phyloP scores from a whole-genome alignment of 164 flowering plant species.

The Piper betle region DNA sequence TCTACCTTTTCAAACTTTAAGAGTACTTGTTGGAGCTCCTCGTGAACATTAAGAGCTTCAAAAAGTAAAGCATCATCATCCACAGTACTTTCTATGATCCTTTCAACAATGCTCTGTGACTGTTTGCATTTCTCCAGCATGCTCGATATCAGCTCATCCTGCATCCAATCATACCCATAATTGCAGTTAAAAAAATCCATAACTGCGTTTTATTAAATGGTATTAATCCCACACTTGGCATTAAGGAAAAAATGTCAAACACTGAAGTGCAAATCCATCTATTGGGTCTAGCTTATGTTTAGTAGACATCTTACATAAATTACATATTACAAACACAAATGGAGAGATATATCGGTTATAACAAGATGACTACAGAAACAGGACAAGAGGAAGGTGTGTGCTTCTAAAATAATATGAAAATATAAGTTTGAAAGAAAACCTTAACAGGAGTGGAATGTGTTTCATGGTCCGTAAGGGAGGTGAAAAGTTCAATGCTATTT shows the following conservation, averaged over 20 bases:
- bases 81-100: slow-evolving; percentile 52
- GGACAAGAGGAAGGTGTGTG: too few species aligned
- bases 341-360: too few species aligned
- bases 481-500: slow-evolving; percentile 64
- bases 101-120: slow-evolving; percentile 47
- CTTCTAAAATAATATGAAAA: too few species aligned
- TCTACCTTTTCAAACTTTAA: slow-evolving; percentile 26
- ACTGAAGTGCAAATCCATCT: too few species aligned
- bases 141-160: slow-evolving; percentile 68
- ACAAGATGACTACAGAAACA: too few species aligned
- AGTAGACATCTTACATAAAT: too few species aligned
- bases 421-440: slow-evolving; percentile 24
- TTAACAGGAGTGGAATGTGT: slow-evolving; percentile 28
- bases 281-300: too few species aligned
- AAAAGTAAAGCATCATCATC: slow-evolving; percentile 66
- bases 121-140: slow-evolving; percentile 71
- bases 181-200: neutral
- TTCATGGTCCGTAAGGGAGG: slow-evolving; percentile 48
- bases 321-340: too few species aligned
- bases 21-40: slow-evolving; percentile 53
- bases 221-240: too few species aligned
- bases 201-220: neutral
- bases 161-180: slow-evolving; percentile 28
- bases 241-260: too few species aligned
- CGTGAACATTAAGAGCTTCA: slow-evolving; percentile 74